Conservation (phyloP, 306 rosid genomes). For the Ceratonia siliqua region DNA sequence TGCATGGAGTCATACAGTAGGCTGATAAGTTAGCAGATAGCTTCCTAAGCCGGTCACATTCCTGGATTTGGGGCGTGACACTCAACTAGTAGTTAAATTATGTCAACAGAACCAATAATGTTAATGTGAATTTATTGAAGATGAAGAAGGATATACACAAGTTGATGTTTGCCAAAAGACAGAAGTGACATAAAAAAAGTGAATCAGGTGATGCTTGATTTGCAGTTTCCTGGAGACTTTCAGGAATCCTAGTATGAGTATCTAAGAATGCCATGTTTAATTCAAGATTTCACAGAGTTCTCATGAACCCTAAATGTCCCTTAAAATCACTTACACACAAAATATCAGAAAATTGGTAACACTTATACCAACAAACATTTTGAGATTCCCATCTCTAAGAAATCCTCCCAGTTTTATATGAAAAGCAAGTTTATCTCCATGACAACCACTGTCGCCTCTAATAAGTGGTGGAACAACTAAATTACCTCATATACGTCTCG, state of each 20-base stretch:
- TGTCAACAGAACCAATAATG: constrained; percentile 4
- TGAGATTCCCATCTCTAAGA: background rate
- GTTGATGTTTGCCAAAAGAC: constrained; percentile 27
- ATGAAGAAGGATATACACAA: background rate
- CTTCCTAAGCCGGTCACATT: no score
- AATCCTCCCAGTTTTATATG: constrained; percentile 10
- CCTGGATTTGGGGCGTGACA: no score
- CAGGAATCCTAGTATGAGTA: background rate
- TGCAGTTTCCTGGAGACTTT: constrained; percentile 14
- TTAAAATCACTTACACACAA: constrained; percentile 2
- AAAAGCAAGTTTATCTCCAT: constrained; percentile 22
- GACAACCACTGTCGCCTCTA: background rate
- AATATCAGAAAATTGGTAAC: constrained; percentile 22
- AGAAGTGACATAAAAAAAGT: constrained; percentile 11
- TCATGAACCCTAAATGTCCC: constrained; percentile 10
- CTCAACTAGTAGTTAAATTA: constrained; percentile 17
- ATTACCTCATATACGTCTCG: constrained; percentile 66
- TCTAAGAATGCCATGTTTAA: background rate
- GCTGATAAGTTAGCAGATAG: no score
- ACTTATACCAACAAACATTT: background rate
- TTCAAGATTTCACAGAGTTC: constrained; percentile 28
- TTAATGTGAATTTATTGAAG: background rate
- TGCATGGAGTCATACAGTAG: no score
- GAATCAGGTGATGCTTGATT: constrained; percentile 5
- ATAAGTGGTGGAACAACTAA: background rate